Conservation (phyloP, 73 alveolate genomes). For the Stentor coeruleus region DNA sequence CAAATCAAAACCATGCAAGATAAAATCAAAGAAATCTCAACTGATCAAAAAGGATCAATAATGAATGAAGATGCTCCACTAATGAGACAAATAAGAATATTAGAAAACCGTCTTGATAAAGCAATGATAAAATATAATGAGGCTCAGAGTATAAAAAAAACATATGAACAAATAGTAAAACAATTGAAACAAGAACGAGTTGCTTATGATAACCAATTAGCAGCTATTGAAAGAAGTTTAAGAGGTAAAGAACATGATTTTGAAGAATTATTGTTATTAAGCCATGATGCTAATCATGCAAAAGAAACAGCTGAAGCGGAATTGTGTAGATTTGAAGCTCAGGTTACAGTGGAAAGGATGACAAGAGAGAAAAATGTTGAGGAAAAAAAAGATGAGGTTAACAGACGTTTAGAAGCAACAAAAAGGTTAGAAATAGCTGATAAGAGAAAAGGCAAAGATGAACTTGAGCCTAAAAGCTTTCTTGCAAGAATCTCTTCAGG, state of each 20-base stretch:
- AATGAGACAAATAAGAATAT: slow-evolving; percentile 85
- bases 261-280: slow-evolving; percentile 93
- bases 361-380: slow-evolving; percentile 70
- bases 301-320: slow-evolving; percentile 92
- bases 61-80: slow-evolving; percentile 80
- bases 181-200: slow-evolving; percentile 98
- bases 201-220: slow-evolving; percentile 98
- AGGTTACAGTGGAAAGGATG: slow-evolving; percentile 75
- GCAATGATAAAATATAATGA: slow-evolving; percentile 88
- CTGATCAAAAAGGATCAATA: slow-evolving; percentile 31
- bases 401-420: slow-evolving; percentile 72
- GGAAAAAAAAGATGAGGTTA: slow-evolving; percentile 68
- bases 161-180: slow-evolving; percentile 80
- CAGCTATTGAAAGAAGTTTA: slow-evolving; percentile 95
- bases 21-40: slow-evolving; percentile 39
- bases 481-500: slow-evolving; percentile 14
- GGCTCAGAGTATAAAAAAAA: slow-evolving; percentile 78
- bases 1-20: slow-evolving; percentile 44
- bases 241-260: slow-evolving; percentile 95
- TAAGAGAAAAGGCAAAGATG: slow-evolving; percentile 23
- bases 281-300: slow-evolving; percentile 99
- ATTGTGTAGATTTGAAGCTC: slow-evolving; percentile 77
- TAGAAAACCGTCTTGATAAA: slow-evolving; percentile 78
- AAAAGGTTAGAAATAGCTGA: slow-evolving; percentile 18
- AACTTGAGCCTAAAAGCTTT: slow-evolving; percentile 21